These are phyloP conservation scores for Botrytis pseudocinerea DNA, from an alignment of 2,329 filamentous ascomycete species.

Conservation along the genomic window DNA sequence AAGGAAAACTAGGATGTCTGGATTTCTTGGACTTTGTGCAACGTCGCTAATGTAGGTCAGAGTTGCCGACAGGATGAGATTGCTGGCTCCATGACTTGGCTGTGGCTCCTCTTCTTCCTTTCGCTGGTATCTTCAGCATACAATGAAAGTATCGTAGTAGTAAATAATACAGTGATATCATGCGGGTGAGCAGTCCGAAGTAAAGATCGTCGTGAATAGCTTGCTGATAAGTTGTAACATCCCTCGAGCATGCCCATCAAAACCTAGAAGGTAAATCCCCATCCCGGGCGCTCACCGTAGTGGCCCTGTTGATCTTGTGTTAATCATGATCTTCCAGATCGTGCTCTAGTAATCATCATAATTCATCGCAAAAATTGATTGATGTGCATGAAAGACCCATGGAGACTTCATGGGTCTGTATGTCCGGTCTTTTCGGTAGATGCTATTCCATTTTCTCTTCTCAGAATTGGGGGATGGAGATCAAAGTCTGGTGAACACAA, in stretches of 20 bases:
- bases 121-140: slow-evolving; percentile 9
- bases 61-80: slow-evolving; percentile 13
- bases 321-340: slow-evolving; percentile 11
- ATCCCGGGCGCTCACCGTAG: neutral
- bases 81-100: slow-evolving; percentile 16
- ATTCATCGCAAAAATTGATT: slow-evolving; percentile 10
- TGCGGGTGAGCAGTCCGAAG: slow-evolving; percentile 3
- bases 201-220: slow-evolving; percentile 13
- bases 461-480: slow-evolving; percentile 16
- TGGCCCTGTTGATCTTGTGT: slow-evolving; percentile 13
- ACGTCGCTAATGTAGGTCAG: slow-evolving; percentile 13
- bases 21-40: slow-evolving; percentile 12
- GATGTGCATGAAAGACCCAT: slow-evolving; percentile 14
- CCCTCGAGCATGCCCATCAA: neutral
- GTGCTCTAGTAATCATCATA: slow-evolving; percentile 4
- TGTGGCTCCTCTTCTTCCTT: slow-evolving; percentile 13
- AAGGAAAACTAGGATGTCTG: neutral
- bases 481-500: slow-evolving; percentile 20
- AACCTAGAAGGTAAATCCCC: slow-evolving; percentile 1
- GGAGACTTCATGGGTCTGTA: neutral
- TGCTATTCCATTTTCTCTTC: slow-evolving; percentile 12
- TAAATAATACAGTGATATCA: neutral
- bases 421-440: slow-evolving; percentile 6
- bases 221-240: neutral
- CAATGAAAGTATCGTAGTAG: neutral